Evolutionary conservation across 2,329 filamentous ascomycete species (phyloP).

Genomic region (Tolypocladium capitatum): DNA sequence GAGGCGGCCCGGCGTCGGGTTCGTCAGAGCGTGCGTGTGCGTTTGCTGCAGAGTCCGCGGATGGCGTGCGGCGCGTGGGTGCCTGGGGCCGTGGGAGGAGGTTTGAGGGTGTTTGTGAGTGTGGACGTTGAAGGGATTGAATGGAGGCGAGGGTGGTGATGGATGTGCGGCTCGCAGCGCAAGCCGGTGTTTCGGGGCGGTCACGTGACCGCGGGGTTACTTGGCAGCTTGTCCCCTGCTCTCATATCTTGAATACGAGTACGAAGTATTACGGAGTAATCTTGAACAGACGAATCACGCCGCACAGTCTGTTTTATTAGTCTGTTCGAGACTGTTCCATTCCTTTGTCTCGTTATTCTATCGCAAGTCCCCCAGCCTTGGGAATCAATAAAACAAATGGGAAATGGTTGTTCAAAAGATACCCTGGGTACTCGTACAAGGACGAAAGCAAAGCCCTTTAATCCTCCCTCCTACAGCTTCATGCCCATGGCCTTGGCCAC

Average conservation of each 20-base stretch:
- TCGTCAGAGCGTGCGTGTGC: not conserved
- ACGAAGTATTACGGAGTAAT: too few species aligned
- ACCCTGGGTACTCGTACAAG: not conserved
- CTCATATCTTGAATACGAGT: too few species aligned
- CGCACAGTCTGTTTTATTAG: not conserved
- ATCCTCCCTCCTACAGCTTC: slow-evolving; percentile 58
- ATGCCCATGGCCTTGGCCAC: slow-evolving; percentile 88
- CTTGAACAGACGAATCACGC: too few species aligned
- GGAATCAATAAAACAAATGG: not conserved
- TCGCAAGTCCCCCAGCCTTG: not conserved
- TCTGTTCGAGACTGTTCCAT: not conserved
- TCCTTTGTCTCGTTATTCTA: not conserved
- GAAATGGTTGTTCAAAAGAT: not conserved
- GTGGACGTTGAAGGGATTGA: slow-evolving; percentile 2
- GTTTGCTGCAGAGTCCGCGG: not conserved
- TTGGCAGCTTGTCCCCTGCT: too few species aligned
- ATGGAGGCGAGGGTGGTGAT: slow-evolving; percentile 7
- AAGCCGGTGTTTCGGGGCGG: slow-evolving; percentile 9
- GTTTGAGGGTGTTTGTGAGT: slow-evolving; percentile 6
- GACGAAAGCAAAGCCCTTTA: not conserved
- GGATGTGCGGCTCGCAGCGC: slow-evolving; percentile 17
- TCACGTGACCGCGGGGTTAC: slow-evolving; percentile 23
- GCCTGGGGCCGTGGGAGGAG: slow-evolving; percentile 6
- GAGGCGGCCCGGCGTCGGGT: not conserved
- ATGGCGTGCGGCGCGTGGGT: not conserved